These are phyloP conservation scores for Xylaria castorea DNA, from an alignment of 495 filamentous ascomycete species.

Conservation along the genomic window DNA sequence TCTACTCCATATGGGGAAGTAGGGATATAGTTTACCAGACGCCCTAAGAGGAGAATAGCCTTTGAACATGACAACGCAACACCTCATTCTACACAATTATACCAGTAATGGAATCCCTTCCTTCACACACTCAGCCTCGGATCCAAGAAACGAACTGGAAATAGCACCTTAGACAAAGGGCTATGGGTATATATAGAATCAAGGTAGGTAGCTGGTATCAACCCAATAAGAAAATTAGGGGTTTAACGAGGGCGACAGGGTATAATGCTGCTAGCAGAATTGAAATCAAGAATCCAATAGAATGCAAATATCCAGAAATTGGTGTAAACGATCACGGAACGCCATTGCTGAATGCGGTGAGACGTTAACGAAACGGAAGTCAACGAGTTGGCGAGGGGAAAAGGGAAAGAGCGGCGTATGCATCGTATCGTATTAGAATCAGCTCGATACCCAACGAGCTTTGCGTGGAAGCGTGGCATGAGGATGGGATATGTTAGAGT, in stretches of 20 bases:
- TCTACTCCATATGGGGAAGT: background rate
- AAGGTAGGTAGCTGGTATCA: background rate
- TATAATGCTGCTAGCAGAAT: background rate
- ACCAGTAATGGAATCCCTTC: constrained; percentile 2
- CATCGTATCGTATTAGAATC: constrained; percentile 8
- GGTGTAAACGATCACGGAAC: constrained; percentile 17
- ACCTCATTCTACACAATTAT: background rate
- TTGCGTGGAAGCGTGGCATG: background rate
- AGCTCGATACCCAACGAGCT: background rate
- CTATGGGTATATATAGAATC: constrained; percentile 17
- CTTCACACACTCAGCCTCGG: background rate
- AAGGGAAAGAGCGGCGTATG: constrained; percentile 9
- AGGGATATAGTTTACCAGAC: background rate
- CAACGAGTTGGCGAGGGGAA: background rate
- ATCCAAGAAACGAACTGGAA: background rate
- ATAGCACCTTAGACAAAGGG: background rate
- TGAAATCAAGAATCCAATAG: constrained; percentile 7
- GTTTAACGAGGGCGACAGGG: constrained; percentile 8
- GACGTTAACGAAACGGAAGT: constrained; percentile 1
- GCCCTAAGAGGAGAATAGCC: background rate
- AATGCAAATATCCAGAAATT: constrained; percentile 7
- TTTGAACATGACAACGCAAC: background rate
- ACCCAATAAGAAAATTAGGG: background rate
- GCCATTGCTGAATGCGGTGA: constrained; percentile 18
- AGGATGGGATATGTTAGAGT: background rate